Base-by-base conservation (phyloP, 352 stramenopile genomes). In the Pythium phragmitis region DNA sequence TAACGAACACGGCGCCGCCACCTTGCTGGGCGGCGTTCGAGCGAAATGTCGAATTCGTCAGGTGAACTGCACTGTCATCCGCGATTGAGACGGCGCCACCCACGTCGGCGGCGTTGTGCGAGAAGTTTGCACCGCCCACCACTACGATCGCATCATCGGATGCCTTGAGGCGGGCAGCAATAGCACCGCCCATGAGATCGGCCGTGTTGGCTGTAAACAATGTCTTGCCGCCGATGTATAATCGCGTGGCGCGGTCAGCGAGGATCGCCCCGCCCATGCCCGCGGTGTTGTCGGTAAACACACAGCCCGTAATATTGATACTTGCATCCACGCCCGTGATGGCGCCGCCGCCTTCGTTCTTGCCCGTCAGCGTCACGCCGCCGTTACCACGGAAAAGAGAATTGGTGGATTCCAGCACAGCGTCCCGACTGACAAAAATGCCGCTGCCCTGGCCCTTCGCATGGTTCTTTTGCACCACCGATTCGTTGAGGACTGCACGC, bases 321-420 rank as follows among this genome's bases (percentile, higher is more conserved):
- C 54, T 55, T 0, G 67, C 79, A 57, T 88, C 81, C 13, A 79
- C 56, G 7, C 63, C 48, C 13, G 74, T 68, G n/a, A 90, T 77
- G 0, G 65, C 81, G 1, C 81, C 81, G 4, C 81, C 81, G 1
- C 46, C 70, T 69, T 90, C 81, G 30, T 75, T 90, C 59, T 82
- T 90, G 1, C 81, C 81, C 7, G 75, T 84, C 0, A 60, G 43
- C 0, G 69, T 79, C 13, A 87, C 42, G 1, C 77, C 75, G 11
- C 66, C 66, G 52, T 90, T 90, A 12, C 52, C 60, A 0, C 63
- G 28, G 48, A 77, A 90, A 0, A 50, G 41, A 2, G 74, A 68
- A 39, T 64, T 48, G 7, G 53, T 65, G 3, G 59, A 51, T 12
- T 14, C 28, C 3, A 88, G 53, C 7, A 62, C 47, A 6, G 79